phyloP scores from a whole-genome alignment of 139 green algal genomes.

The Chlamydomonas applanata region DNA sequence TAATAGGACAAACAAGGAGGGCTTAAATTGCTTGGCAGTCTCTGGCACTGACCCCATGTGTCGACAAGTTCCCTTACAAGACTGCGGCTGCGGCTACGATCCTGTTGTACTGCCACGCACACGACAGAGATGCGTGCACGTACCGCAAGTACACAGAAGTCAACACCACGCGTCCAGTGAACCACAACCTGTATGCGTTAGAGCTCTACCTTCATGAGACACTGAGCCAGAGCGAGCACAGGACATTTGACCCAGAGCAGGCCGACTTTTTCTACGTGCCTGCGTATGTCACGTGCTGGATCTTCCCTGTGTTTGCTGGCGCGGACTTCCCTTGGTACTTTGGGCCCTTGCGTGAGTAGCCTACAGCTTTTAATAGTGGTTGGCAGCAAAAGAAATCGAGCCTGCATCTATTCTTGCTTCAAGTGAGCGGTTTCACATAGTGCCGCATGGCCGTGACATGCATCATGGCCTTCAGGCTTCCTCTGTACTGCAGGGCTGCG shows the following conservation, averaged over 20 bases:
- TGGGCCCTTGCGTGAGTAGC: neutral
- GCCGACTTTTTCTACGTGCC: constrained; percentile 68
- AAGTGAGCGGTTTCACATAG: too few relatives aligned
- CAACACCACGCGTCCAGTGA: constrained; percentile 16
- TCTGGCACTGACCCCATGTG: too few relatives aligned
- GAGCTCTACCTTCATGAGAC: constrained; percentile 62
- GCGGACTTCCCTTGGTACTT: constrained; percentile 16
- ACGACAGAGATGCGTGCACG: constrained; percentile 21
- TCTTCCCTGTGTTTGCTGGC: constrained; percentile 19
- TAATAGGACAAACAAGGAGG: too few relatives aligned
- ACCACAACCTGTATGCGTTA: constrained; percentile 16
- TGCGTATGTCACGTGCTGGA: constrained; percentile 1
- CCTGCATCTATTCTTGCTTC: too few relatives aligned
- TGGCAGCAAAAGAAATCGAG: too few relatives aligned
- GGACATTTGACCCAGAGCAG: constrained; percentile 49
- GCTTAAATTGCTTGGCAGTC: too few relatives aligned
- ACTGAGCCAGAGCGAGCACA: constrained; percentile 19
- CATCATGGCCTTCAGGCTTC: too few relatives aligned
- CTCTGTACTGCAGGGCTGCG: too few relatives aligned
- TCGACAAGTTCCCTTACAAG: too few relatives aligned
- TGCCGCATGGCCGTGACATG: too few relatives aligned
- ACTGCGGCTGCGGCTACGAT: too few relatives aligned
- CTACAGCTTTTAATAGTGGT: too few relatives aligned
- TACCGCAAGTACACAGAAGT: constrained; percentile 10
- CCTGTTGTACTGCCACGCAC: neutral